Base-by-base conservation (phyloP, 257 asterid species). In the Nicotiana benthamiana region DNA sequence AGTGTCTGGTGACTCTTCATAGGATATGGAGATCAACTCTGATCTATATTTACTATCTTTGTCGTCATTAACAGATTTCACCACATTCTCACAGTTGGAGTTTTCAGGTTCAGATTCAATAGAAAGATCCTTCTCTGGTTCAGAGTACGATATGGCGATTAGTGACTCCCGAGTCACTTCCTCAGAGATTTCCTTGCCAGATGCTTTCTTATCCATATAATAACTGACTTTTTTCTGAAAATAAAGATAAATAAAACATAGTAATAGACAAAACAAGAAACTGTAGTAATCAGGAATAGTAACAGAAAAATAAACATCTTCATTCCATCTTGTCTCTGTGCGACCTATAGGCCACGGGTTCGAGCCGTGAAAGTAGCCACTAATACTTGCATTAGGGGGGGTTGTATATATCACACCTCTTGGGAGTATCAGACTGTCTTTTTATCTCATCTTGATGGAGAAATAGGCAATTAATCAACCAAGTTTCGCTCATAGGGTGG, bases 151-250 rank as follows among this genome's bases (percentile, higher is more conserved):
- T 83, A 92, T 61, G 34, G 95, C 94, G 70, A 92, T 92, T 18
- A 92, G 87, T 48, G 92, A 89, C 82, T 92, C 97, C 32, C 97
- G 94, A 64, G 92, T 86, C 76, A 60, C 80, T 17, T 88, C 94
- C 80, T 88, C 92, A 0, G 83, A 68, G 13, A 56, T 77, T 83
- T 86, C 83, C 86, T 80, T 78, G 75, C 67, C 81, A 28, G 65
- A 13, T 56, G 80, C 83, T 77, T 52, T 63, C 81, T 82, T 86
- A 86, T 87, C 97, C 97, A 89, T 91, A 83, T 20, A 88, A 76
- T 84, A 61, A 28, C 65, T n/a, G 65, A 28, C 64, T 76, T 57
- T 79, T n/a, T 84, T 85, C 90, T 85, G 40, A 46, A 24, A 48
- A 46, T 46, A 72, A 43, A 72, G 24, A 72, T 46, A 27, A 24